phyloP scores from a whole-genome alignment of 1,139 yeast genomes.

The Taphrina deformans region DNA sequence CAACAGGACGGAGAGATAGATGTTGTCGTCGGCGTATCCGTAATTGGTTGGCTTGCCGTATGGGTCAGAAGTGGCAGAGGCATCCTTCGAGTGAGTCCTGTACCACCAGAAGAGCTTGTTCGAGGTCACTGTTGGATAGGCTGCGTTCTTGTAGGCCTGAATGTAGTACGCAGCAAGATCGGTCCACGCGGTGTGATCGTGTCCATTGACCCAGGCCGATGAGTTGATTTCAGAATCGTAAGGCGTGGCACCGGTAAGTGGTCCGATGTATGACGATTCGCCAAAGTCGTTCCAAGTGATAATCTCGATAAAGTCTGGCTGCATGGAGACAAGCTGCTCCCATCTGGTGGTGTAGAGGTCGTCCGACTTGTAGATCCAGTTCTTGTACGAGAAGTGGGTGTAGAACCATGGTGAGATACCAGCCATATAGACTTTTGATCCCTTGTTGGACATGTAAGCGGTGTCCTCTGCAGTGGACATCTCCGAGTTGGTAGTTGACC shows the following conservation, averaged over 20 bases:
- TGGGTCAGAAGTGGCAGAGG: constrained; percentile 32
- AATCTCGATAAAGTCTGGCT: constrained; percentile 36
- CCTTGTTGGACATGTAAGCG: constrained; percentile 34
- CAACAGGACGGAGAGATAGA: constrained; percentile 28
- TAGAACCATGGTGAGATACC: constrained; percentile 37
- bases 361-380: constrained; percentile 37
- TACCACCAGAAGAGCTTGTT: constrained; percentile 36
- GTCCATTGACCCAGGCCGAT: constrained; percentile 25
- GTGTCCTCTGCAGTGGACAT: constrained; percentile 26
- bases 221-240: constrained; percentile 18
- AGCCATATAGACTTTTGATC: constrained; percentile 35
- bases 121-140: constrained; percentile 27
- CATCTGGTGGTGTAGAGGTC: constrained; percentile 36
- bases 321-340: constrained; percentile 35
- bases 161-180: constrained; percentile 30
- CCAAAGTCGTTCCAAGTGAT: constrained; percentile 39
- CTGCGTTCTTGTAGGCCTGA: constrained; percentile 33
- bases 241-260: constrained; percentile 32
- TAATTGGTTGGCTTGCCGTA: constrained; percentile 34
- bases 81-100: constrained; percentile 34
- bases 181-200: constrained; percentile 33
- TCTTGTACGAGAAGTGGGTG: constrained; percentile 37
- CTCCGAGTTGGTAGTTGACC: constrained; percentile 35
- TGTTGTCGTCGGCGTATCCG: constrained; percentile 29
- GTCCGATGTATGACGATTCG: constrained; percentile 37